phyloP scores from a whole-genome alignment of 768 basidiomycete species.

The Lentinula sp. region DNA sequence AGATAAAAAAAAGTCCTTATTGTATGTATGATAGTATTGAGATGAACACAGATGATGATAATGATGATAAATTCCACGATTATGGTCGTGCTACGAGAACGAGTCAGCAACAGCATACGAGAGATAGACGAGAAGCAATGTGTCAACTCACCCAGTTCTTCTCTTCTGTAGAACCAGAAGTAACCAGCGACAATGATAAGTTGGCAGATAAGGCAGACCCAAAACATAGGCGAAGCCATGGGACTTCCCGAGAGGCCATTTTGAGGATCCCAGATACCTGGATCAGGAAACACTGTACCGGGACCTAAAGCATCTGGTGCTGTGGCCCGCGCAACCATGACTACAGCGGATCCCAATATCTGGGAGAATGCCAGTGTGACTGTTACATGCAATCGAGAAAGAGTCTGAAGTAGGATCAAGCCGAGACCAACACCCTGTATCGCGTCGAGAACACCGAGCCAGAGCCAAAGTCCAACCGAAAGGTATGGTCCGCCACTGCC shows the following conservation, averaged over 20 bases:
- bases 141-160: slow-evolving; percentile 67
- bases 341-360: slow-evolving; percentile 82
- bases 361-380: slow-evolving; percentile 90
- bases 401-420: slow-evolving; percentile 86
- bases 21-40: too few species aligned
- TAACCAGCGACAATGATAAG: slow-evolving; percentile 85
- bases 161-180: slow-evolving; percentile 97
- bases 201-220: slow-evolving; percentile 78
- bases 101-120: not conserved
- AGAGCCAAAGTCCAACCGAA: slow-evolving; percentile 86
- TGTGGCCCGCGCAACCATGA: slow-evolving; percentile 89
- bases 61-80: not conserved
- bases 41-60: not conserved
- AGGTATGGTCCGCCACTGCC: slow-evolving; percentile 82
- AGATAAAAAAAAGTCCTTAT: not conserved
- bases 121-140: not conserved
- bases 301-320: slow-evolving; percentile 89
- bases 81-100: slow-evolving; percentile 1
- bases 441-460: slow-evolving; percentile 92
- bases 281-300: slow-evolving; percentile 85
- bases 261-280: slow-evolving; percentile 84
- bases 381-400: slow-evolving; percentile 91
- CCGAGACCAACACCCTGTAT: slow-evolving; percentile 92
- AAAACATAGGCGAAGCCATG: slow-evolving; percentile 81
- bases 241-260: slow-evolving; percentile 70